Conservation (phyloP, 2,329 filamentous ascomycete genomes). For the Hypoxylon sp. region DNA sequence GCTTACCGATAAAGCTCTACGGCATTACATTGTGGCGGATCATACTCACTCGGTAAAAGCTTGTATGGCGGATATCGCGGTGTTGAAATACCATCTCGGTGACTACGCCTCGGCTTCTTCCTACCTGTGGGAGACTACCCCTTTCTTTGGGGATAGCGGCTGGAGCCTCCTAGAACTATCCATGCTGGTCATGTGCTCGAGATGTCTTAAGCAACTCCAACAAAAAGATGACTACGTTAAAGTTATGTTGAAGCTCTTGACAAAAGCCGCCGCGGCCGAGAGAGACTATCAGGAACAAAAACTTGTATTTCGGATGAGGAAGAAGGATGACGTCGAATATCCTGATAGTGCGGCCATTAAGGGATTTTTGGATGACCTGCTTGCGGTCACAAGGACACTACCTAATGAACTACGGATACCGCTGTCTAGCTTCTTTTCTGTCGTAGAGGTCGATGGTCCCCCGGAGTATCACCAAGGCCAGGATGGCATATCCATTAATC, state of each 20-base stretch:
- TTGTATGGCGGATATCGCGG: conserved; percentile 86
- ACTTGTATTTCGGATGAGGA: conserved; percentile 56
- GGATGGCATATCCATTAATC: conserved; percentile 80
- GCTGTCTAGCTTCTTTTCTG: conserved; percentile 80
- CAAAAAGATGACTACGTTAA: conserved; percentile 84
- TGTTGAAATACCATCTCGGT: conserved; percentile 82
- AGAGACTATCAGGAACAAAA: conserved; percentile 63
- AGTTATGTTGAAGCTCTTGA: conserved; percentile 80
- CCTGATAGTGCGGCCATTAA: conserved; percentile 59
- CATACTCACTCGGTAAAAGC: conserved; percentile 83
- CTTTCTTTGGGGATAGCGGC: conserved; percentile 81
- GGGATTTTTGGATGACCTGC: conserved; percentile 65
- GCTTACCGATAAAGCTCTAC: conserved; percentile 86
- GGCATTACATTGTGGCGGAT: conserved; percentile 85
- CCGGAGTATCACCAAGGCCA: conserved; percentile 78
- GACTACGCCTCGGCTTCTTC: conserved; percentile 81
- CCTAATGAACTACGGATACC: conserved; percentile 75
- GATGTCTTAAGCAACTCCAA: conserved; percentile 83
- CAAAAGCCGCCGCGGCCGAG: conserved; percentile 73
- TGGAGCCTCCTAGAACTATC: conserved; percentile 87
- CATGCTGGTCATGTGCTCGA: conserved; percentile 87
- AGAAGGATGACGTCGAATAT: conserved; percentile 52
- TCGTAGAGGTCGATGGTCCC: conserved; percentile 76
- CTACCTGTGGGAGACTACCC: conserved; percentile 84
- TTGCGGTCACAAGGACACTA: conserved; percentile 62